Conservation (phyloP, 768 basidiomycete genomes). For the Udeniomyces megalosporus region DNA sequence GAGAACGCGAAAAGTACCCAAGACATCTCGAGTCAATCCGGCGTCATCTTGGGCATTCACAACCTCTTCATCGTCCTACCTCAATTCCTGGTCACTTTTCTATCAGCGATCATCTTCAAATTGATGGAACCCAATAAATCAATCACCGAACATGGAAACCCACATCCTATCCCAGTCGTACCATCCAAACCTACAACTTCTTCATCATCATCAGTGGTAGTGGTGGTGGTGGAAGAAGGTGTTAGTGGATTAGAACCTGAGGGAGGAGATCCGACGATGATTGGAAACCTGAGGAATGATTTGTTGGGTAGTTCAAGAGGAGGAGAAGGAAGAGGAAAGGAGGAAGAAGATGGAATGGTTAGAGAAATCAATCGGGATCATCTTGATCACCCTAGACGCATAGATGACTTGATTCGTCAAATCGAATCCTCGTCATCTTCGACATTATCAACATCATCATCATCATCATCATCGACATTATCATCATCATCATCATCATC, state of each 20-base stretch:
- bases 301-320: no score
- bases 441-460: constrained; percentile 18
- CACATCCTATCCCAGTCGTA: constrained; percentile 21
- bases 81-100: constrained; percentile 77
- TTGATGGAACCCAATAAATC: constrained; percentile 47
- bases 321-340: no score
- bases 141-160: constrained; percentile 18
- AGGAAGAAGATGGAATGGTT: no score
- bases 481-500: not conserved
- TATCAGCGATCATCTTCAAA: constrained; percentile 73
- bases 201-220: no score
- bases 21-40: not conserved
- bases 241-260: no score
- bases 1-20: not conserved
- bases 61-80: constrained; percentile 81
- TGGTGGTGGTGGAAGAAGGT: no score
- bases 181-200: no score
- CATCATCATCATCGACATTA: not conserved
- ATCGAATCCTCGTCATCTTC: constrained; percentile 18
- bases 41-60: constrained; percentile 59
- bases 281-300: no score
- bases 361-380: no score
- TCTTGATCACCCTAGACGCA: no score
- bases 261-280: no score
- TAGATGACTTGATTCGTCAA: no score